Evolutionary conservation across 768 basidiomycete genomes (phyloP), one percentile per base, ranked within the genome.

Genomic region (Leccinum sublutescens): DNA sequence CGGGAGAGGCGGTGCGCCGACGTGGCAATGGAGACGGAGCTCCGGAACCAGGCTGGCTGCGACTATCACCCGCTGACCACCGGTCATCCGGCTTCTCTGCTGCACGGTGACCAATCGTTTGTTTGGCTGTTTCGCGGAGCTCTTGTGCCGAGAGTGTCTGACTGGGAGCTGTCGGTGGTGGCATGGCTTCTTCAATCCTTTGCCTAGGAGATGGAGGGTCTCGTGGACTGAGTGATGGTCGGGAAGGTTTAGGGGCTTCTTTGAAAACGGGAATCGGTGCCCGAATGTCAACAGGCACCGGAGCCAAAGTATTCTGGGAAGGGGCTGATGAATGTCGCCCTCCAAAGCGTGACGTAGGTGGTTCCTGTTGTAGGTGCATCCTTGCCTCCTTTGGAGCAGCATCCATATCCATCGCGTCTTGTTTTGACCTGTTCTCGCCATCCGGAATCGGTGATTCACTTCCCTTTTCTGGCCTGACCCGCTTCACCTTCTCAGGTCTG

Each of bases 111-210:
- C 69, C 70, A 47, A 86, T 81, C 15, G 83, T 80, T 66, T 88
- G 86, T 66, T 87, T 88, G 6, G 90, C 91, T 2, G 88, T 91
- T 68, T 89, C 89, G 52, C 91, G 82, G 15, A 92, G 79, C 65
- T 91, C 91, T 64, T 91, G 88, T 1, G 90, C 89, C 10, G 87
- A 88, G 6, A 78, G 74, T 0, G 90, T 91, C 66, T 91, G 89
- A 65, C 91, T 93, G 2, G 91, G 91, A 51, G 79, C 84, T 25
- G 77, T 79, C 17, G 91, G 91, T 4, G 92, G 91, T 12, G 88
- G 89, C 90, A 93, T 93, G n/a, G 45, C 54, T 1, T 79, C 63
- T 14, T 85, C 84, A 6, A 58, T 52, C 56, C 71, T 71, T 52
- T 76, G 77, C 45, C 77, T 77, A 34, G 80, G 78, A 9, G 77